Evolutionary conservation across 257 asterid genomes (phyloP).

Genomic region (Nicotiana sylvestris): DNA sequence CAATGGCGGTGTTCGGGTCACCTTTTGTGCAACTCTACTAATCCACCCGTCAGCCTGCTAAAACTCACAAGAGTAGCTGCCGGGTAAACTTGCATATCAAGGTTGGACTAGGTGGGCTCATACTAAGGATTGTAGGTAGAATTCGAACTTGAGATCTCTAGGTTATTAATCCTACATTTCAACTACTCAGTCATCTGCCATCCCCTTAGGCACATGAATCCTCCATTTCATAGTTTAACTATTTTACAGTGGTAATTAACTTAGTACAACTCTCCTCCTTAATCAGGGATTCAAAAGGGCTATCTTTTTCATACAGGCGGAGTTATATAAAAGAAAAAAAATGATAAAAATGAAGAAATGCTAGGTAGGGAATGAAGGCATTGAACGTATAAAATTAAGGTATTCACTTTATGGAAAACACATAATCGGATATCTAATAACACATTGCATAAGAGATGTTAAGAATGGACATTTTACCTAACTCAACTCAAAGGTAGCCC

Average conservation of each 20-base stretch:
- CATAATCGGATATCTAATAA: neutral
- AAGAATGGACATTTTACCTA: neutral
- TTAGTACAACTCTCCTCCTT: neutral
- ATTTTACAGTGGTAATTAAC: neutral
- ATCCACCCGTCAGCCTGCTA: neutral
- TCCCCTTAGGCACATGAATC: neutral
- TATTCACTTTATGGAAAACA: neutral
- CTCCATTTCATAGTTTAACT: neutral
- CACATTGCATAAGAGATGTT: neutral
- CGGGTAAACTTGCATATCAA: neutral
- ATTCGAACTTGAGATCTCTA: neutral
- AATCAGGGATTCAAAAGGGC: neutral
- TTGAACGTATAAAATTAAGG: neutral
- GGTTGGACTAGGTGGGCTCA: neutral
- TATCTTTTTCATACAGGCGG: neutral
- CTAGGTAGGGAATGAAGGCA: neutral
- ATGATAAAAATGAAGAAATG: neutral
- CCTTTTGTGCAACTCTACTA: neutral
- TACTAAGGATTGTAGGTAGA: neutral
- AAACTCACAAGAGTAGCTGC: neutral
- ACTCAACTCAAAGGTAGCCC: neutral
- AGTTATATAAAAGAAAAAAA: neutral
- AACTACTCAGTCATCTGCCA: neutral
- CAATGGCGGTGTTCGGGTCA: neutral
- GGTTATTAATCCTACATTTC: neutral